Evolutionary conservation across 768 basidiomycete genomes (phyloP).

Genomic region (Boletus barrowsii): DNA sequence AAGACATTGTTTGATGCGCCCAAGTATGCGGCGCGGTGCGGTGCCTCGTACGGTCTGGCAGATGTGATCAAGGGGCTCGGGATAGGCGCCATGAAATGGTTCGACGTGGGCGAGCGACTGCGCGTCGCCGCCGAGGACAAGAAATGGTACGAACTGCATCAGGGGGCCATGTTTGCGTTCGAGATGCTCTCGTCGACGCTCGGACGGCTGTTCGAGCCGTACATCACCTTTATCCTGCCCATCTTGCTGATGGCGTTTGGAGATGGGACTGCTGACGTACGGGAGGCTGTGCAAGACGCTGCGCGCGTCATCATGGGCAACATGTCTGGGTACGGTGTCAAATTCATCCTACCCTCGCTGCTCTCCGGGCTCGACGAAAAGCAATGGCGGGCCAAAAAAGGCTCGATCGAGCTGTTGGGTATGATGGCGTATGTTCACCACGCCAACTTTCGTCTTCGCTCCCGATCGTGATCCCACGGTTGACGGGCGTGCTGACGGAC

Average conservation of each 20-base stretch:
- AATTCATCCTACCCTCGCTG: slow-evolving; percentile 87
- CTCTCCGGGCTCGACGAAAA: slow-evolving; percentile 93
- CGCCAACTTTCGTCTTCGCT: slow-evolving; percentile 91
- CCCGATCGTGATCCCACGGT: slow-evolving; percentile 93
- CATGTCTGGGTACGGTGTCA: slow-evolving; percentile 92
- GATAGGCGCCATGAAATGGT: slow-evolving; percentile 80
- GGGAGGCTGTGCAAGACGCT: slow-evolving; percentile 91
- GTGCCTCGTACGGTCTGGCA: slow-evolving; percentile 94
- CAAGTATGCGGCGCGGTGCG: slow-evolving; percentile 93
- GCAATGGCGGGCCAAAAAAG: slow-evolving; percentile 97
- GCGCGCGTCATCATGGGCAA: slow-evolving; percentile 93
- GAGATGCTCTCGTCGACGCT: slow-evolving; percentile 87
- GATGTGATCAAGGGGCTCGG: slow-evolving; percentile 92
- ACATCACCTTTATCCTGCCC: slow-evolving; percentile 81
- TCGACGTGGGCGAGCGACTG: slow-evolving; percentile 70
- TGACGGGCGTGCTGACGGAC: slow-evolving; percentile 93
- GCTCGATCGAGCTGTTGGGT: slow-evolving; percentile 93
- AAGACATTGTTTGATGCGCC: slow-evolving; percentile 70
- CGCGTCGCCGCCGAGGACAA: slow-evolving; percentile 83
- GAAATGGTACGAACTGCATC: slow-evolving; percentile 79
- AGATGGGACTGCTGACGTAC: slow-evolving; percentile 80
- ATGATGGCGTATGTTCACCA: slow-evolving; percentile 99
- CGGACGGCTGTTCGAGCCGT: slow-evolving; percentile 91
- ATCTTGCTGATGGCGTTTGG: slow-evolving; percentile 83
- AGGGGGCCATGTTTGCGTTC: slow-evolving; percentile 93